Evolutionary conservation across 2,329 filamentous ascomycete species (phyloP), one percentile per base, ranked within the genome.

Genomic region (Pseudofabraea citricarpa): DNA sequence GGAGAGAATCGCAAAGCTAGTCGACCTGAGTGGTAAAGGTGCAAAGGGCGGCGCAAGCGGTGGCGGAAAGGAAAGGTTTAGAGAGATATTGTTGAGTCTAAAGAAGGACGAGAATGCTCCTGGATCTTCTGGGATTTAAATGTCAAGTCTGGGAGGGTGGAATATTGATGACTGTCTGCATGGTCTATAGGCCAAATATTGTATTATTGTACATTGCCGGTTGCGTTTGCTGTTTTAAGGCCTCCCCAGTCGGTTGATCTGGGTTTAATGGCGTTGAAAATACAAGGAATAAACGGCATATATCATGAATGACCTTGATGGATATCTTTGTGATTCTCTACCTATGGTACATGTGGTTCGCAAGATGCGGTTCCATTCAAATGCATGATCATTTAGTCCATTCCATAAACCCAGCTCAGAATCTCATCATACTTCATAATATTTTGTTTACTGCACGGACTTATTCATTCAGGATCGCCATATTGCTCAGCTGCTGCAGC

Each of bases 1-100:
- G 93, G 93, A 98, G 71, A 85, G 93, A 55, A 97, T 98, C 61
- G 86, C 90, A 19, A 98, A 97, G 73, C 68, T 98, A 56, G 90
- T 97, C n/a, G 93, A 98, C 67, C 69, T 98, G 53, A 96, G 89
- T 59, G 93, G 93, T 50, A 98, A 97, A 72, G 90, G 91, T 12
- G 71, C 79, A 47, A 87, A 83, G 67, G 90, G 91, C 46, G 91
- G 90, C 60, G 90, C 87, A 33, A 83, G 82, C 48, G 91, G 90
- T 36, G 94, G 87, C 48, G 90, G 91, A 58, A 98, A 98, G 77
- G 89, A 94, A 66, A 87, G 90, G 52, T 97, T 98, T 77, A 83
- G 93, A 54, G 91, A 97, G 69, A 62, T 97, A 61, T 71, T 98
- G 58, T 68, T 90, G 56, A 90, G 82, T 65, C 70, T 98, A 68